These are phyloP conservation scores for Aureobasidium sp. DNA, from an alignment of 2,329 filamentous ascomycete species.

Conservation along the genomic window DNA sequence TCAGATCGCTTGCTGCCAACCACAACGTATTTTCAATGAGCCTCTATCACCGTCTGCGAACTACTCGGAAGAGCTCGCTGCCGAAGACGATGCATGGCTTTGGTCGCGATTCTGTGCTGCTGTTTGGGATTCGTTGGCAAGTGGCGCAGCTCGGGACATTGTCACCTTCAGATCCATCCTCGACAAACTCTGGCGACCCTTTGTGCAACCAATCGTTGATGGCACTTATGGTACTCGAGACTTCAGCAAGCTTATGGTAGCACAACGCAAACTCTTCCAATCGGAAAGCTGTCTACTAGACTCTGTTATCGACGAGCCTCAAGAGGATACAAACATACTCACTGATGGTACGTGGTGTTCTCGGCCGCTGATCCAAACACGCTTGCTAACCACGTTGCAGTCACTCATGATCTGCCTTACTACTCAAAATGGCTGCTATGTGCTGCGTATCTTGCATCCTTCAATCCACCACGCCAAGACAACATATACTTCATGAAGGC, in stretches of 20 bases:
- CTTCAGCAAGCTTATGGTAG: conserved; percentile 75
- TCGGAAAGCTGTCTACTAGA: conserved; percentile 64
- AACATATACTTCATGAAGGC: conserved; percentile 68
- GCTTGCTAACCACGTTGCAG: conserved; percentile 17
- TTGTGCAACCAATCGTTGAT: conserved; percentile 68
- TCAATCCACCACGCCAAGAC: conserved; percentile 70
- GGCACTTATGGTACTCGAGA: conserved; percentile 71
- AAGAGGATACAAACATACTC: background rate
- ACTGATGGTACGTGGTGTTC: background rate
- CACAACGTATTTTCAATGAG: conserved; percentile 39
- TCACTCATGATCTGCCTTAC: conserved; percentile 53
- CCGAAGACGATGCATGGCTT: conserved; percentile 58
- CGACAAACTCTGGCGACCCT: conserved; percentile 72
- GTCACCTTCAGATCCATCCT: conserved; percentile 64
- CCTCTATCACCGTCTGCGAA: conserved; percentile 36
- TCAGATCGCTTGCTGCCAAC: conserved; percentile 60
- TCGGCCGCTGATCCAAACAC: no score
- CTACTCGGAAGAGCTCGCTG: conserved; percentile 40
- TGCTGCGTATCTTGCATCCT: conserved; percentile 72
- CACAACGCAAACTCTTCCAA: conserved; percentile 61
- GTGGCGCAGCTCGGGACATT: conserved; percentile 72
- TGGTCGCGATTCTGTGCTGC: conserved; percentile 76
- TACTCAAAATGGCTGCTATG: conserved; percentile 68
- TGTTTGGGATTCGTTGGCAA: conserved; percentile 79
- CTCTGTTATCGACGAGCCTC: conserved; percentile 12